Percentiles rank a stretch among this genome's conserved stretches.
Conservation (phyloP, 345 rosid genomes). For the Ceriops zippeliana region DNA sequence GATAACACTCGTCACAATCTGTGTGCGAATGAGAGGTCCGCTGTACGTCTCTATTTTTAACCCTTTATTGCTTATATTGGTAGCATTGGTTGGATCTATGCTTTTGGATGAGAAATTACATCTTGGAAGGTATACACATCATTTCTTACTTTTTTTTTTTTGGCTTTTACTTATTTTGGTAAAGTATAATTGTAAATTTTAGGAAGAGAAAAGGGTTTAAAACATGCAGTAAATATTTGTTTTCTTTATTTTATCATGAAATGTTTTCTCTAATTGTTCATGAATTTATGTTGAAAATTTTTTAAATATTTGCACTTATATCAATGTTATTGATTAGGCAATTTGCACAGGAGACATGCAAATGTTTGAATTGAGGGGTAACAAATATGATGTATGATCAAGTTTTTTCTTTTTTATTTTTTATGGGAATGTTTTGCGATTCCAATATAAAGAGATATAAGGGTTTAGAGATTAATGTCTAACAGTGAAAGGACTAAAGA, state of each 20-base stretch:
- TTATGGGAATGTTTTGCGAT: too few species aligned
- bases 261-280: too few species aligned
- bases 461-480: neutral
- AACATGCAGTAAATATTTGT: neutral
- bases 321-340: too few species aligned
- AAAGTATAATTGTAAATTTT: neutral
- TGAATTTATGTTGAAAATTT: too few species aligned
- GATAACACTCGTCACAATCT: constrained; percentile 24
- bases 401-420: too few species aligned
- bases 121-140: constrained; percentile 35
- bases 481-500: neutral
- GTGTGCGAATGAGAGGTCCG: constrained; percentile 36
- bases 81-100: constrained; percentile 28
- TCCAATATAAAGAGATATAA: too few species aligned
- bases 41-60: constrained; percentile 37
- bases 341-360: too few species aligned
- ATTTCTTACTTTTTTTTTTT: neutral
- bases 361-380: too few species aligned
- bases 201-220: neutral
- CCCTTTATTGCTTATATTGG: constrained; percentile 35
- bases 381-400: too few species aligned
- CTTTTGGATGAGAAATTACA: constrained; percentile 36
- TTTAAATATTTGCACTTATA: too few species aligned
- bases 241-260: too few species aligned
- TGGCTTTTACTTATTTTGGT: neutral